Evolutionary conservation across 805 yeast species (phyloP).

Genomic region (Lipomyces sp.): DNA sequence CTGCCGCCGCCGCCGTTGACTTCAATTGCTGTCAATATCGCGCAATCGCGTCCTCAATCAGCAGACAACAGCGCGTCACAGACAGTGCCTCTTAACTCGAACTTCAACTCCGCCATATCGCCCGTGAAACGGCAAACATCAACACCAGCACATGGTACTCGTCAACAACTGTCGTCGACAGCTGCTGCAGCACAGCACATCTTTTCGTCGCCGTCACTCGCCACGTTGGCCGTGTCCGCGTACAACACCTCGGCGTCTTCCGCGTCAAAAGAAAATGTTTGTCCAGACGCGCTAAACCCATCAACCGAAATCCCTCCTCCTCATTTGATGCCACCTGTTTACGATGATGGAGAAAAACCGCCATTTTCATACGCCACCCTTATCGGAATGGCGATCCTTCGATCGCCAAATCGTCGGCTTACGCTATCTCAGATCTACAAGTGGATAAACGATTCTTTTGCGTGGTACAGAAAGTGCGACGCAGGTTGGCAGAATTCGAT

Average conservation of each 20-base stretch:
- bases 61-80: background rate
- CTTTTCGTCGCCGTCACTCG: constrained; percentile 13
- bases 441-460: constrained; percentile 89
- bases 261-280: constrained; percentile 8
- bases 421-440: constrained; percentile 83
- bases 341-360: constrained; percentile 74
- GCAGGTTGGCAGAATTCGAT: constrained; percentile 98
- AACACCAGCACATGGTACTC: constrained; percentile 15
- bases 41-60: constrained; percentile 11
- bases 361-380: constrained; percentile 93
- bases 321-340: constrained; percentile 50
- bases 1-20: constrained; percentile 38
- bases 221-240: constrained; percentile 24
- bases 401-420: constrained; percentile 72
- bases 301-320: constrained; percentile 46
- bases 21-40: constrained; percentile 28
- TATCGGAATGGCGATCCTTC: constrained; percentile 88
- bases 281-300: constrained; percentile 8
- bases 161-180: constrained; percentile 13
- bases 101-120: constrained; percentile 5
- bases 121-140: constrained; percentile 12
- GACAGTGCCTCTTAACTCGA: constrained; percentile 4
- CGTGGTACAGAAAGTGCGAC: constrained; percentile 79
- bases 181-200: constrained; percentile 33
- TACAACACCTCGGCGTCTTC: constrained; percentile 15